Evolutionary conservation across 345 rosid species (phyloP), one percentile per base, ranked within the genome.

Genomic region (Ceriops tagal): DNA sequence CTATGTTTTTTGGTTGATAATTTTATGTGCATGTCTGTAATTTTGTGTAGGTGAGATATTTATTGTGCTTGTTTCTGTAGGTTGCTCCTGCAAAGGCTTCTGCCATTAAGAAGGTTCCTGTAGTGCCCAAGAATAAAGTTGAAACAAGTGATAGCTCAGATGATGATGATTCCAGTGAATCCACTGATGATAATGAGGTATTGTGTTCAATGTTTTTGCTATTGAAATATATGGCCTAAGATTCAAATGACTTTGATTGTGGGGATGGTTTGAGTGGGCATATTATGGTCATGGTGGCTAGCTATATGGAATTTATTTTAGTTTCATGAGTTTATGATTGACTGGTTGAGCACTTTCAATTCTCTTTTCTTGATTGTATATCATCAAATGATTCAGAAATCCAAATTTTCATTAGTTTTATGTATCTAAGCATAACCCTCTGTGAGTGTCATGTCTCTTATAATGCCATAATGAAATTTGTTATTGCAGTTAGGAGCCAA

Each of bases 141-240:
- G 72, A 66, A 66, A 55, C 72, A 30, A 71, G 73, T 51, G 78
- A 69, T 20, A 55, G 59, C 47, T 75, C 74, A 1, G 73, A 69
- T 16, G 73, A 68, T 11, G 24, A 43, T 34, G 69, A 62, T 35
- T 61, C 66, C 6, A 69, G 46, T 16, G 72, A 73, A 37, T 65
- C 70, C 8, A 49, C 66, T 8, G 68, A 70, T 47, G 72, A 66
- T 8, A 74, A 74, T 52, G 21, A 65, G 74, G 78, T 69, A 31
- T 4, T 21, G 58, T 26, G 13, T 55, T n/a, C 4, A 21, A 4
- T 55, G 28, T 55, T 55, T 55, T 26, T 22, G 34, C 18, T 15
- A 11, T 43, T 43, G 19, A 43, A 43, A 3, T 43, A 43, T 43
- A 43, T 43, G 49, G 49, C 49, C 49, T 43, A 43, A 31, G 66